These are phyloP conservation scores for Garcia nutans DNA, from an alignment of 345 rosid species.

Conservation along the genomic window DNA sequence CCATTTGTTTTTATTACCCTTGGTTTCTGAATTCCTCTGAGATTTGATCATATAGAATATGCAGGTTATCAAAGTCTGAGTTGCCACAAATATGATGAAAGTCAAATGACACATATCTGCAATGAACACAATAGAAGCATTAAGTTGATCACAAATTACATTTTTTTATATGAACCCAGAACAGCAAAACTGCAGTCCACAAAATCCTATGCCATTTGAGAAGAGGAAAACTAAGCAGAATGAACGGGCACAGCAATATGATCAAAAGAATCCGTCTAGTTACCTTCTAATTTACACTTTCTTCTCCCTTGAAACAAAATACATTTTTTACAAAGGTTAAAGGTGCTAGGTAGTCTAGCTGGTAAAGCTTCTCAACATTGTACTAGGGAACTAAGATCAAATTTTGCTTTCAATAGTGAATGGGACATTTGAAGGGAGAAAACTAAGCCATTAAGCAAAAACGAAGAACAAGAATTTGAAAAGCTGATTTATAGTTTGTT, in stretches of 20 bases:
- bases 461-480: not conserved
- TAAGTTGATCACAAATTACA: slow-evolving; percentile 3
- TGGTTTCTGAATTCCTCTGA: slow-evolving; percentile 73
- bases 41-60: slow-evolving; percentile 68
- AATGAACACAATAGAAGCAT: slow-evolving; percentile 9
- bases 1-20: slow-evolving; percentile 52
- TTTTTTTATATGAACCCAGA: not conserved
- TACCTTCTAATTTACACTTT: not conserved
- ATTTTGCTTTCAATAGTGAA: not conserved
- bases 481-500: not conserved
- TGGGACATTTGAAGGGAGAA: not conserved
- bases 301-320: not conserved
- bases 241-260: not conserved
- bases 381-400: not conserved
- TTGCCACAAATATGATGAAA: slow-evolving; percentile 85
- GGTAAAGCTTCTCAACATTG: not conserved
- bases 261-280: not conserved
- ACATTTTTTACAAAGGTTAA: not conserved
- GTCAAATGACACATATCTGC: slow-evolving; percentile 85
- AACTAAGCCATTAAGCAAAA: not conserved
- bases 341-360: not conserved
- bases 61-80: slow-evolving; percentile 72
- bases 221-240: not conserved
- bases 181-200: slow-evolving; percentile 3
- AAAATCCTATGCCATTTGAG: slow-evolving; percentile 2